Evolutionary conservation across 2,329 filamentous ascomycete genomes (phyloP).

Genomic region (Colletotrichum noveboracense): DNA sequence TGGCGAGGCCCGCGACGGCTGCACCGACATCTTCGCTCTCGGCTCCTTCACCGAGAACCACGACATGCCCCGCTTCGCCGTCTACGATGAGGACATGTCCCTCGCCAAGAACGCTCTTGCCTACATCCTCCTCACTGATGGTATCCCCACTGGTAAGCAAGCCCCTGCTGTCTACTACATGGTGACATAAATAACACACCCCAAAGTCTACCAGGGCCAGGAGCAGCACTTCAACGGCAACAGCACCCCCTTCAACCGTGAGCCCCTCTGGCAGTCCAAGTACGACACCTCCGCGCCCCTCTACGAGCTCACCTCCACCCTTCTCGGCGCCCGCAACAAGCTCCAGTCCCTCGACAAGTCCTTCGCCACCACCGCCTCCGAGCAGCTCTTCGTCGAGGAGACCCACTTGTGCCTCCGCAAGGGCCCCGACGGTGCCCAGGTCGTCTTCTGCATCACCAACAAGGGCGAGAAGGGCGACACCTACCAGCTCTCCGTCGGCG

Average conservation of each 20-base stretch:
- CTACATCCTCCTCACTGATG: slow-evolving; percentile 64
- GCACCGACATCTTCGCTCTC: slow-evolving; percentile 32
- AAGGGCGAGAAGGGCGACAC: slow-evolving; percentile 14
- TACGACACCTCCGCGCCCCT: slow-evolving; percentile 52
- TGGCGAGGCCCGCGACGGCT: slow-evolving; percentile 9
- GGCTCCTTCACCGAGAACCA: slow-evolving; percentile 63
- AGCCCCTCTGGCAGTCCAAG: slow-evolving; percentile 62
- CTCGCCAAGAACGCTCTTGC: slow-evolving; percentile 66
- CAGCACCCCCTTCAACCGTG: slow-evolving; percentile 57
- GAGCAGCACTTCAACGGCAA: slow-evolving; percentile 63
- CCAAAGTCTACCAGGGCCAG: slow-evolving; percentile 65
- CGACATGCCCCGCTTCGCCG: slow-evolving; percentile 55
- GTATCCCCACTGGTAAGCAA: slow-evolving; percentile 56
- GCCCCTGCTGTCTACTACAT: no score
- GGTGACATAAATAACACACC: neutral
- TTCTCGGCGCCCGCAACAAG: slow-evolving; percentile 11
- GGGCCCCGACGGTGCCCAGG: slow-evolving; percentile 15
- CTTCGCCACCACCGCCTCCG: slow-evolving; percentile 9
- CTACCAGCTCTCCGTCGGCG: slow-evolving; percentile 15
- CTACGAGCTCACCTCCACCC: slow-evolving; percentile 37
- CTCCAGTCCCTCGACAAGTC: slow-evolving; percentile 1
- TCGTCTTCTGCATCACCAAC: slow-evolving; percentile 22
- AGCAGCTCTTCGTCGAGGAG: slow-evolving; percentile 20
- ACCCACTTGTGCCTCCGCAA: slow-evolving; percentile 18
- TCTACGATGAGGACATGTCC: slow-evolving; percentile 55